Percentiles rank a stretch among this genome's conserved stretches.
Conservation (phyloP, 345 rosid genomes). For the Citrus unshiu region DNA sequence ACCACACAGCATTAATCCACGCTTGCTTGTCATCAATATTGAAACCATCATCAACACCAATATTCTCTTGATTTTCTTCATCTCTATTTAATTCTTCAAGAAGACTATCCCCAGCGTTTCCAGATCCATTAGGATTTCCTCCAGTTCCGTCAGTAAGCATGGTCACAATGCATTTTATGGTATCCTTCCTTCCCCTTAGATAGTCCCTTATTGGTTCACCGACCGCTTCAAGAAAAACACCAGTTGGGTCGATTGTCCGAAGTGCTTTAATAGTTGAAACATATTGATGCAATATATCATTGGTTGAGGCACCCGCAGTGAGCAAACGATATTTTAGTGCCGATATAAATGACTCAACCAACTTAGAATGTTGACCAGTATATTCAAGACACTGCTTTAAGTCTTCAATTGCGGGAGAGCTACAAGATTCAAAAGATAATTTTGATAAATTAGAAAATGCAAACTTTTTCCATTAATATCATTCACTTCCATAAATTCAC, state of each 20-base stretch:
- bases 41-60: constrained; percentile 69
- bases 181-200: constrained; percentile 86
- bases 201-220: constrained; percentile 97
- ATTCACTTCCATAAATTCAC: not conserved
- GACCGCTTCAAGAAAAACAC: constrained; percentile 91
- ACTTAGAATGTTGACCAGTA: constrained; percentile 92
- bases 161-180: constrained; percentile 93
- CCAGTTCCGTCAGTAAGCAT: constrained; percentile 96
- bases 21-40: constrained; percentile 85
- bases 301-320: constrained; percentile 98
- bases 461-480: not conserved
- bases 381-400: constrained; percentile 90
- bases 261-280: constrained; percentile 96
- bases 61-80: constrained; percentile 78
- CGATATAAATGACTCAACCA: constrained; percentile 89
- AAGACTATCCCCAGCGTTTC: constrained; percentile 89
- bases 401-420: constrained; percentile 94
- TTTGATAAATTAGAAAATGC: constrained; percentile 11
- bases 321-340: constrained; percentile 85
- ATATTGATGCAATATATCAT: constrained; percentile 97
- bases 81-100: constrained; percentile 96
- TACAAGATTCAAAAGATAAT: constrained; percentile 31
- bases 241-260: constrained; percentile 88
- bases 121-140: constrained; percentile 78
- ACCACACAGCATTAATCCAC: constrained; percentile 77